Evolutionary conservation across 352 stramenopile genomes (phyloP).

Genomic region (Peronospora tabacina): DNA sequence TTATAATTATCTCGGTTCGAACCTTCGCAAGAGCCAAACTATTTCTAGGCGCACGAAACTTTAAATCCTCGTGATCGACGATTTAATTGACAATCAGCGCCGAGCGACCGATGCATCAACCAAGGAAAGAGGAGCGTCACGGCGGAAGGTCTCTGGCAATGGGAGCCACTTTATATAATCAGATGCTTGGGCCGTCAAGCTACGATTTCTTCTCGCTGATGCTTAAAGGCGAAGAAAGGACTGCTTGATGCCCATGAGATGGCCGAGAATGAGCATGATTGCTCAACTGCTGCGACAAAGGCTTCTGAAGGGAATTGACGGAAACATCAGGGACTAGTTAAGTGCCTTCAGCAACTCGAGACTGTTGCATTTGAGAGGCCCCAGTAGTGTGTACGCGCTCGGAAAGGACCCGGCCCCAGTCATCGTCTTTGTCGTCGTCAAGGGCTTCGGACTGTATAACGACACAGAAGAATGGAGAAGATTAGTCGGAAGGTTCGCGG

Average conservation of each 20-base stretch:
- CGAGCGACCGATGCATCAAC: not conserved
- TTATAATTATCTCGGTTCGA: not conserved
- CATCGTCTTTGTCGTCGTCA: no score
- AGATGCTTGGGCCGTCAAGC: not conserved
- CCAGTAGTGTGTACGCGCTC: not conserved
- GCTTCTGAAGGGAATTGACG: not conserved
- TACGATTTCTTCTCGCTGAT: not conserved
- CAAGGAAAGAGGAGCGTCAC: not conserved
- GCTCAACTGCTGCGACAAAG: not conserved
- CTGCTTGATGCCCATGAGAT: not conserved
- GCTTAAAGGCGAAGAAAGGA: not conserved
- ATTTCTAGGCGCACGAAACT: not conserved
- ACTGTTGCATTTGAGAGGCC: not conserved
- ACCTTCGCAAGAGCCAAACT: not conserved
- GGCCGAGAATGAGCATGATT: not conserved
- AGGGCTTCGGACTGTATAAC: not conserved
- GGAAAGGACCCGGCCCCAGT: not conserved
- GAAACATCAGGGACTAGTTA: not conserved
- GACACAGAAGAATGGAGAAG: not conserved
- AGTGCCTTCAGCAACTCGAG: not conserved
- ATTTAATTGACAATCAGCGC: not conserved
- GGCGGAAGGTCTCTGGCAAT: not conserved
- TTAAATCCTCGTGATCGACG: not conserved
- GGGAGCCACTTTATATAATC: not conserved
- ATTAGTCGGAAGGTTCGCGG: not conserved